Conservation (phyloP, 257 asterid genomes). For the Rhazya stricta region DNA sequence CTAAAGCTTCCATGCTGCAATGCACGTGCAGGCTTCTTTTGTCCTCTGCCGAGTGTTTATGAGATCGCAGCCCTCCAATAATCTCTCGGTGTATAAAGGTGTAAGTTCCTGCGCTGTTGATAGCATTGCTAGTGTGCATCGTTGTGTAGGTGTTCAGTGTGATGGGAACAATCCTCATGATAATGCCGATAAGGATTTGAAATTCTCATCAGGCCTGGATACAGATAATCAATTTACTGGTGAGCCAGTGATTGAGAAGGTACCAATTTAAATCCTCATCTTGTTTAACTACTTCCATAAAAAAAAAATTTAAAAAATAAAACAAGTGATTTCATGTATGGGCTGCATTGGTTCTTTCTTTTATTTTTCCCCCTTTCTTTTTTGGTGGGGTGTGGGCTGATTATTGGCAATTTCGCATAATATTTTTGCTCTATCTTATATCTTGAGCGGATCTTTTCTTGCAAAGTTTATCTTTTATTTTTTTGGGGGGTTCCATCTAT, state of each 20-base stretch:
- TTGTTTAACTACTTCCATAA: background rate
- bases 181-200: slow-evolving; percentile 18
- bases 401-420: background rate
- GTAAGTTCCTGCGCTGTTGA: slow-evolving; percentile 36
- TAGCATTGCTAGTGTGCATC: slow-evolving; percentile 28
- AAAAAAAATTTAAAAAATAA: background rate
- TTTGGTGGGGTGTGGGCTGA: background rate
- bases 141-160: slow-evolving; percentile 36
- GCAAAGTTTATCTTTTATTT: background rate
- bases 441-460: background rate
- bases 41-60: slow-evolving; percentile 40
- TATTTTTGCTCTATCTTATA: background rate
- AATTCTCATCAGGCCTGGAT: slow-evolving; percentile 11
- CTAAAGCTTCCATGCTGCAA: slow-evolving; percentile 3
- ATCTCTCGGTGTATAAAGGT: slow-evolving; percentile 15
- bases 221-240: slow-evolving; percentile 13
- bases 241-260: slow-evolving; percentile 24
- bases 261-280: background rate
- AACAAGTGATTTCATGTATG: background rate
- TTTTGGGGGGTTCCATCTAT: too few relatives aligned
- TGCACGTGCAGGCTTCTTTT: slow-evolving; percentile 37
- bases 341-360: background rate
- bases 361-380: too few relatives aligned
- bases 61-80: slow-evolving; percentile 18
- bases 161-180: slow-evolving; percentile 23